Base-by-base conservation (phyloP, 192 early-diverging fungal species). In the Entomortierella lignicola region DNA sequence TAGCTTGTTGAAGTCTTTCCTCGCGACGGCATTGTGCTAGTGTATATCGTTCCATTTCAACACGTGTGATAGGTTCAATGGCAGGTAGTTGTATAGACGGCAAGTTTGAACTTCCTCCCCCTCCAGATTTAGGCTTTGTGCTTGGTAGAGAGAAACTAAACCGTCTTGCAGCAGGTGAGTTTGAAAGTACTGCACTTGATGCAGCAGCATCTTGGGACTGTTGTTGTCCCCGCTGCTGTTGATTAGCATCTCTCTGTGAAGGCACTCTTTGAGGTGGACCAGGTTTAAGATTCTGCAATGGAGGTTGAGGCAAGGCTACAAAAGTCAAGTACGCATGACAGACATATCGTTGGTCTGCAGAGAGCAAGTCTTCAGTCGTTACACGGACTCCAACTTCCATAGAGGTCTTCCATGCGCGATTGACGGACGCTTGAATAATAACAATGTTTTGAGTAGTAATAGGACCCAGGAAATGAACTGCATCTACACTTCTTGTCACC, bases 351-450 rank as follows among this genome's bases (percentile, higher is more conserved):
- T 74, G 80, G 4, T 79, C 77, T n/a, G 88, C 85, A 1, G 91
- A 77, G 17, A 88, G 61, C 7, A 89, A 80, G 21, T 89, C 83
- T 66, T 93, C 92, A 8, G 89, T 84, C 56, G 91, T 89, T 21
- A 93, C 91, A 41, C 86, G 82, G n/a, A 92, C 90, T 2, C 85
- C 90, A 30, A 85, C 84, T 72, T 93, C 92, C 90, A 93, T 92
- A 1, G 89, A 91, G 0, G 89, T 89, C 27, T 86, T 87, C 92
- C 92, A 93, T 0, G 87, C 81, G 53, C 84, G 82, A 52, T 93
- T 93, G 26, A 92, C 88, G n/a, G 66, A 74, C 17, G 91, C 89
- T 51, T 85, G 86, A 30, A 92, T 80, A 12, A 84, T 86, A n/a
- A 88, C 62, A 61, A 92, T 86, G 58, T 92, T 87, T 34, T 90